These are phyloP conservation scores for Metschnikowia rubicola DNA, from an alignment of 805 yeast species.

Conservation along the genomic window DNA sequence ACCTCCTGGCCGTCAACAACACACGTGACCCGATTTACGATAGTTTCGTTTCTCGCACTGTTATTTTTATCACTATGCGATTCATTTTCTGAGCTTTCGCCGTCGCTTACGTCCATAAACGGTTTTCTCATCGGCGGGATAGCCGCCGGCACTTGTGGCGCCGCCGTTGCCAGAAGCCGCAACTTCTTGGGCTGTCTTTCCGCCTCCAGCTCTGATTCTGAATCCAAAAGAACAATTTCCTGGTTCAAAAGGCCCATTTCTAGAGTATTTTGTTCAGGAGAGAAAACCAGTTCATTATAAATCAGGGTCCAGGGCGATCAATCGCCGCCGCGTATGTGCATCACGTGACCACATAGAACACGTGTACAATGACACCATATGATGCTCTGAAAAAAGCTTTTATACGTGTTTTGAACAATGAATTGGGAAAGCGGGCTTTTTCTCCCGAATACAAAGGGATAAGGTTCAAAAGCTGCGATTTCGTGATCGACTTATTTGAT, in stretches of 20 bases:
- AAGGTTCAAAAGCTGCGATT: too few relatives aligned
- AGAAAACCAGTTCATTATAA: too few relatives aligned
- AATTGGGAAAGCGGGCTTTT: too few relatives aligned
- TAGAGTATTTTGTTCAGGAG: too few relatives aligned
- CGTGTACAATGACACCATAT: too few relatives aligned
- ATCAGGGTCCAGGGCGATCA: too few relatives aligned
- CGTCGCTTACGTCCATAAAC: constrained; percentile 16
- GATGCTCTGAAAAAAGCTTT: too few relatives aligned
- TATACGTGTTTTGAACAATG: too few relatives aligned
- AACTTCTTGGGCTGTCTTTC: constrained; percentile 10
- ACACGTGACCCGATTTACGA: neutral
- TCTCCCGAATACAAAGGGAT: too few relatives aligned
- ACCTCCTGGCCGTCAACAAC: neutral
- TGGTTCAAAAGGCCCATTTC: neutral
- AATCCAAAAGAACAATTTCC: constrained; percentile 15
- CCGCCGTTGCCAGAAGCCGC: constrained; percentile 1
- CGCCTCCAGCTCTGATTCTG: constrained; percentile 15
- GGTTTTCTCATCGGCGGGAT: constrained; percentile 16
- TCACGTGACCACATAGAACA: too few relatives aligned
- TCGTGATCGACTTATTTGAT: too few relatives aligned
- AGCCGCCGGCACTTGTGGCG: neutral
- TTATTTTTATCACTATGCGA: neutral
- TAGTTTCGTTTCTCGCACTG: neutral
- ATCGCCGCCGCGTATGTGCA: too few relatives aligned
- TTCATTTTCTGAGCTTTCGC: neutral